These are phyloP conservation scores for Sphaceloma murrayae DNA, from an alignment of 2,329 filamentous ascomycete genomes.

Conservation along the genomic window DNA sequence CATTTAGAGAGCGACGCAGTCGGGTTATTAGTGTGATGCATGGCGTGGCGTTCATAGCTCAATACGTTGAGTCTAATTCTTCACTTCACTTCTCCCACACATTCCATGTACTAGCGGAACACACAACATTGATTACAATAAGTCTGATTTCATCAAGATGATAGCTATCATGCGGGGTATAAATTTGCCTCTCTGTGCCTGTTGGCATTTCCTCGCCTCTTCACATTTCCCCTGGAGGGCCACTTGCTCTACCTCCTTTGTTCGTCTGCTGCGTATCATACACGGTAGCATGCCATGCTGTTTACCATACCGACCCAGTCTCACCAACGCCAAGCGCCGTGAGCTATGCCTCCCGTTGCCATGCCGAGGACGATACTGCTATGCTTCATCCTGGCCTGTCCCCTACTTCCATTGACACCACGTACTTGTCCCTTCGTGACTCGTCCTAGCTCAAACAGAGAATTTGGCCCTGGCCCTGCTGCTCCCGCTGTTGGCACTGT, in stretches of 20 bases:
- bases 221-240: constrained; percentile 24
- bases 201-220: constrained; percentile 5
- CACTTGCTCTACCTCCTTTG: constrained; percentile 29
- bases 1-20: too few species aligned
- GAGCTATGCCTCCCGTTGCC: neutral
- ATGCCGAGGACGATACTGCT: too few species aligned
- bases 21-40: neutral
- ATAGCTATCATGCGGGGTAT: constrained; percentile 15
- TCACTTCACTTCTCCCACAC: neutral
- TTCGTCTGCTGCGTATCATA: neutral
- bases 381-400: too few species aligned
- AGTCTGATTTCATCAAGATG: constrained; percentile 12
- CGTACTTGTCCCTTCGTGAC: neutral
- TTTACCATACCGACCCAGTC: neutral
- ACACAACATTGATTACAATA: neutral
- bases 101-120: too few species aligned
- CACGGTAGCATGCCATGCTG: neutral
- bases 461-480: constrained; percentile 95
- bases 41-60: neutral
- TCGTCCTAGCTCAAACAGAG: constrained; percentile 64
- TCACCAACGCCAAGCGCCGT: neutral
- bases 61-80: neutral
- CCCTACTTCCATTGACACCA: too few species aligned
- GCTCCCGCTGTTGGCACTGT: constrained; percentile 84
- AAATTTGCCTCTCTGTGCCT: neutral